phyloP scores from a whole-genome alignment of 345 rosid species.

The Citrus mangshanensis region DNA sequence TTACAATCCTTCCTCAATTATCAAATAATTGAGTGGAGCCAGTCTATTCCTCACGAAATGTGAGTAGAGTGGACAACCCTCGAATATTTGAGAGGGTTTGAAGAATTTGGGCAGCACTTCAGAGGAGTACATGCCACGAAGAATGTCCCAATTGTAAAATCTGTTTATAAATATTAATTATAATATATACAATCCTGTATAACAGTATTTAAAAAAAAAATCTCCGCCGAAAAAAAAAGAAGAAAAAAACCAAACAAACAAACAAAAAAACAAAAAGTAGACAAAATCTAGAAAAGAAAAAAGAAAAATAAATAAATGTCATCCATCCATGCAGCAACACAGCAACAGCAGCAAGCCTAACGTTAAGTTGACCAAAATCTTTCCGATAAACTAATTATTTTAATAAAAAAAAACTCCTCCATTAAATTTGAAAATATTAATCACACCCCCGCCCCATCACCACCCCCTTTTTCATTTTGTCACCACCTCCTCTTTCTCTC shows the following conservation, averaged over 20 bases:
- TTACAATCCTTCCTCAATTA: too few species aligned
- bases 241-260: background rate
- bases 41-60: too few species aligned
- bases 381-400: conserved; percentile 26
- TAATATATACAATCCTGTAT: too few species aligned
- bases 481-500: conserved; percentile 8
- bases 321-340: conserved; percentile 59
- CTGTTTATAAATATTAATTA: too few species aligned
- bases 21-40: too few species aligned
- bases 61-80: too few species aligned
- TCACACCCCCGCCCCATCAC: background rate
- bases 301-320: background rate
- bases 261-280: background rate
- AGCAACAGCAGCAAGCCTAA: conserved; percentile 28
- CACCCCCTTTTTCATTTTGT: background rate
- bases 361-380: conserved; percentile 62
- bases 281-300: background rate
- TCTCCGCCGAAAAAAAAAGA: too few species aligned
- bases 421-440: conserved; percentile 13
- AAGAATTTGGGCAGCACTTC: too few species aligned
- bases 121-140: too few species aligned
- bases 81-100: too few species aligned
- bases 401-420: conserved; percentile 18
- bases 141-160: too few species aligned
- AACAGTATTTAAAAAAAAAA: too few species aligned